These are phyloP conservation scores for Exophiala sp. DNA, from an alignment of 2,329 filamentous ascomycete species.

Conservation along the genomic window DNA sequence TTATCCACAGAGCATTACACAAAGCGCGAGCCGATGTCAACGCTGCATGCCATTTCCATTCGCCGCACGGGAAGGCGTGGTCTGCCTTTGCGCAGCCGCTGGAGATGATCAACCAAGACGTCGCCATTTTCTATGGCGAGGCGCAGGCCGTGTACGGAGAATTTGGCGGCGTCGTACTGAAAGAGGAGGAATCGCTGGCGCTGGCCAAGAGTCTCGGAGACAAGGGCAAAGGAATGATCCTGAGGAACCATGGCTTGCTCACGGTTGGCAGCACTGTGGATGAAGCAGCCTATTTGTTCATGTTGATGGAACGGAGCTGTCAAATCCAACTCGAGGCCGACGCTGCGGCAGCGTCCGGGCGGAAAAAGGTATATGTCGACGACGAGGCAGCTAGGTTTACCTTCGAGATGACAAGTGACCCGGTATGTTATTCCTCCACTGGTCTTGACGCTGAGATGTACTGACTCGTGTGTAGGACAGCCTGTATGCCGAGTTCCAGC, in stretches of 20 bases:
- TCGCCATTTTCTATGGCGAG: conserved; percentile 36
- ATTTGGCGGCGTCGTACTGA: conserved; percentile 60
- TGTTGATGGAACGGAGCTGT: conserved; percentile 62
- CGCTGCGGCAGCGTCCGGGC: conserved; percentile 44
- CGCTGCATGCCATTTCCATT: conserved; percentile 64
- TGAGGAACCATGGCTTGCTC: conserved; percentile 66
- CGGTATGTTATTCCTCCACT: neutral
- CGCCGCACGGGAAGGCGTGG: conserved; percentile 62
- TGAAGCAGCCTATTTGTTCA: conserved; percentile 66
- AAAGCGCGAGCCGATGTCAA: conserved; percentile 59
- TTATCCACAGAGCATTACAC: conserved; percentile 64
- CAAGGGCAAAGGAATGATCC: conserved; percentile 55
- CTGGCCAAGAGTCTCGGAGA: conserved; percentile 58
- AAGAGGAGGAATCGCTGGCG: conserved; percentile 56
- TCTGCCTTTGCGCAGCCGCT: conserved; percentile 57
- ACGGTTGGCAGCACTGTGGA: conserved; percentile 67
- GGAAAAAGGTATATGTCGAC: neutral
- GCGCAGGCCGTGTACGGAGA: conserved; percentile 60
- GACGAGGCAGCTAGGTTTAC: neutral
- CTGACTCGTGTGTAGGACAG: neutral
- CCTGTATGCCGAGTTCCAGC: neutral
- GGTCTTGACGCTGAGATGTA: neutral
- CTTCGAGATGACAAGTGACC: neutral
- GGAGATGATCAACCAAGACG: conserved; percentile 58
- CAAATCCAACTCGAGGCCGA: conserved; percentile 63